These are phyloP conservation scores for Phytophthora capsici DNA, from an alignment of 352 stramenopile genomes.

Conservation along the genomic window DNA sequence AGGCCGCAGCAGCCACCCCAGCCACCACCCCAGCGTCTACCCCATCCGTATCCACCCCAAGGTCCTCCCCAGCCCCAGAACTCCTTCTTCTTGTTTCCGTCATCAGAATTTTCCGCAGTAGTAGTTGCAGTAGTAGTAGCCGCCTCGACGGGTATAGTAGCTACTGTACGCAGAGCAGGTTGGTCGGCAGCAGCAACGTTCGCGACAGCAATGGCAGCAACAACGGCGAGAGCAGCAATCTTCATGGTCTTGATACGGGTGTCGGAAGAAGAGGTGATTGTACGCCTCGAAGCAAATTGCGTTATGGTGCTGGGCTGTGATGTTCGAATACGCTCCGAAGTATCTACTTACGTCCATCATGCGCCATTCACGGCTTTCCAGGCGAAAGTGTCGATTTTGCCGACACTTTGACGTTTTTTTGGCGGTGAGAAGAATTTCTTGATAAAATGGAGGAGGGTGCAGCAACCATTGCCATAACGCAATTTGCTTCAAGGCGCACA, in stretches of 20 bases:
- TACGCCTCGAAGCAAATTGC: slow-evolving; percentile 15
- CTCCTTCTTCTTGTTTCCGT: slow-evolving; percentile 12
- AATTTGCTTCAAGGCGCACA: neutral
- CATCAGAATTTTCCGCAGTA: neutral
- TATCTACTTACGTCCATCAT: no score
- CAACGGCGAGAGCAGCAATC: slow-evolving; percentile 13
- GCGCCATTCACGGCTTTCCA: no score
- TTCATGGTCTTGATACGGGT: slow-evolving; percentile 19
- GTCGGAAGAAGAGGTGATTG: neutral
- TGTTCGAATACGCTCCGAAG: no score
- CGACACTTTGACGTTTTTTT: no score
- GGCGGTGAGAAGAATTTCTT: no score
- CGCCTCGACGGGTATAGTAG: neutral
- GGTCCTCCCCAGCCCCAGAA: slow-evolving; percentile 15
- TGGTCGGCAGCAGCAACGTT: slow-evolving; percentile 27
- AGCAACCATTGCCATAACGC: neutral
- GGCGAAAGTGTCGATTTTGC: no score
- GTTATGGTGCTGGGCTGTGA: slow-evolving; percentile 8
- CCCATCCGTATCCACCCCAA: slow-evolving; percentile 3
- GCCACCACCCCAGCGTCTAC: slow-evolving; percentile 8
- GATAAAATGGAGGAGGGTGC: no score
- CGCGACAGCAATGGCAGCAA: slow-evolving; percentile 17
- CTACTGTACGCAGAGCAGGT: slow-evolving; percentile 5
- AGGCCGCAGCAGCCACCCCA: no score
- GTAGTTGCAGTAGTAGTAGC: neutral